phyloP scores from a whole-genome alignment of 352 stramenopile genomes.

The Pythium utonaiense region DNA sequence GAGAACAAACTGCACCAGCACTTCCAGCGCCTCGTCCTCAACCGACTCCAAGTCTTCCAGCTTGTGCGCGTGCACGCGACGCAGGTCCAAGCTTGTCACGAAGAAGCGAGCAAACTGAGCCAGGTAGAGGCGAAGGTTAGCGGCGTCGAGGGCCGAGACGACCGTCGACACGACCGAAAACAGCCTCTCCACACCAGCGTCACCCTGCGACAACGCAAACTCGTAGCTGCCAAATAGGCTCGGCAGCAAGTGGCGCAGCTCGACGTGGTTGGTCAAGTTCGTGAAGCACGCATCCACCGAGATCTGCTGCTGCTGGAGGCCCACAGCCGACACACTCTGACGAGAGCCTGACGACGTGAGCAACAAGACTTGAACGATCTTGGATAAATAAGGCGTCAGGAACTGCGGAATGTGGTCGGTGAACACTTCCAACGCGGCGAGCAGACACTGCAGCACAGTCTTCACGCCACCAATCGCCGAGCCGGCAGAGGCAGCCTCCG shows the following conservation, averaged over 20 bases:
- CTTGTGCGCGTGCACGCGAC: slow-evolving; percentile 57
- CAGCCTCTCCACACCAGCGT: slow-evolving; percentile 56
- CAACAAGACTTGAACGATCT: slow-evolving; percentile 59
- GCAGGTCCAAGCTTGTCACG: slow-evolving; percentile 68
- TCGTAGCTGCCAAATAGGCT: slow-evolving; percentile 69
- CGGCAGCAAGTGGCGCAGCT: slow-evolving; percentile 73
- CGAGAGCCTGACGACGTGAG: slow-evolving; percentile 38
- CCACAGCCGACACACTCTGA: neutral
- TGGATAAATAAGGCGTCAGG: slow-evolving; percentile 66
- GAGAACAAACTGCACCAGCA: slow-evolving; percentile 77
- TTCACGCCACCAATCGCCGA: slow-evolving; percentile 25
- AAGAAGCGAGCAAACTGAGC: slow-evolving; percentile 82
- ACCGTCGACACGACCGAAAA: slow-evolving; percentile 71
- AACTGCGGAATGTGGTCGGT: slow-evolving; percentile 84
- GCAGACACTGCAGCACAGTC: slow-evolving; percentile 71
- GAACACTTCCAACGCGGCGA: slow-evolving; percentile 76
- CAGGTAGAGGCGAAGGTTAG: slow-evolving; percentile 59
- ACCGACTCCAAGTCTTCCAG: slow-evolving; percentile 60
- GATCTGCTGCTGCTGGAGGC: slow-evolving; percentile 33
- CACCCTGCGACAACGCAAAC: slow-evolving; percentile 47
- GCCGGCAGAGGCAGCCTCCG: neutral
- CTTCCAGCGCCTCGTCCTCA: slow-evolving; percentile 75
- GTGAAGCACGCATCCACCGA: slow-evolving; percentile 62
- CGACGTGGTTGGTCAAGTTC: slow-evolving; percentile 67
- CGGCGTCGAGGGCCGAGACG: slow-evolving; percentile 45